Evolutionary conservation across 2,329 filamentous ascomycete genomes (phyloP), one percentile per base, ranked within the genome.

Genomic region (Diaporthe vaccinii): DNA sequence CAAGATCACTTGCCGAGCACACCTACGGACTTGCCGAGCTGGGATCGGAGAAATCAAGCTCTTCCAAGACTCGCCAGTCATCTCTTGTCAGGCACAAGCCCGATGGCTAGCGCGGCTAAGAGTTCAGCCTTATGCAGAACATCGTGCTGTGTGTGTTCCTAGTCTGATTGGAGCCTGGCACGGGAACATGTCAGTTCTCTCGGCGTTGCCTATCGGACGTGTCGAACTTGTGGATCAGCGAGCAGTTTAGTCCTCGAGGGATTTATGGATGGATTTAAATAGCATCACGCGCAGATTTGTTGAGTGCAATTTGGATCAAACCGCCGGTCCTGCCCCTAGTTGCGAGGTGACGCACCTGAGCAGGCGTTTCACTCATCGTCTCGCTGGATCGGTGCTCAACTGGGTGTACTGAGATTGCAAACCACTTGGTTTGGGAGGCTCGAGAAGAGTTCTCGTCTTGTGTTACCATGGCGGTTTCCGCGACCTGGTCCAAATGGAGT

Each of bases 71-170:
- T 53, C 46, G 34, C 31, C 15, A n/a, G 34, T 9, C 10, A 55
- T 28, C n/a, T 69, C 65, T 69, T 69, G 49, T 69, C 65, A 41
- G 65, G n/a, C 34, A 69, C 25, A 69, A 69, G 46, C 46, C n/a
- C n/a, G 34, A 20, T 55, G 20, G 65, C 49, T 10, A 9, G 61
- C 46, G 49, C n/a, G 34, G 34, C 65, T 28, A 69, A n/a, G 6
- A 2, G 22, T 28, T 51, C 65, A 69, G 34, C 65, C 65, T 41
- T 39, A 46, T 55, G 49, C 49, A 55, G 15, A 15, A 34, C n/a
- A 25, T 10, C 10, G 5, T 22, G 4, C 20, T 25, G 20, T 39
- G 31, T 39, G 22, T 9, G 28, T 36, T 15, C 34, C 9, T 17
- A 34, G 15, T 39, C n/a, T 9, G 34, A 22, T 25, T 22, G n/a